Evolutionary conservation across 495 filamentous ascomycete genomes (phyloP), one percentile per base, ranked within the genome.

Genomic region (Penicillium lividum): DNA sequence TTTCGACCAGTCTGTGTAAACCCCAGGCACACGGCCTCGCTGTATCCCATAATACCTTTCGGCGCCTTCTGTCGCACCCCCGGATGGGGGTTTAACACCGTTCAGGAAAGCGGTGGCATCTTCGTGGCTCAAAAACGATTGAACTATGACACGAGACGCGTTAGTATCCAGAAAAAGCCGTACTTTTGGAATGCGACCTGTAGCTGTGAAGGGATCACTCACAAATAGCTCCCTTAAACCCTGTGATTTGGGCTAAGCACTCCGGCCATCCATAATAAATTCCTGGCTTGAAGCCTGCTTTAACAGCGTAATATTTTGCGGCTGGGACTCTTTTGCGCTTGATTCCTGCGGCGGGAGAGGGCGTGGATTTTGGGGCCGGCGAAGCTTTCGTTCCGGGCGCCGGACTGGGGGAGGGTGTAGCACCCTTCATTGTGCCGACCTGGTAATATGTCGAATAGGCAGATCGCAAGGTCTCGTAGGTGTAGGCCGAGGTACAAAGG

Each of bases 301-400:
- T 86, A 27, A 98, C 94, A 11, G 89, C 91, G 71, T 98, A 98
- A 73, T 86, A 97, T 74, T 94, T 96, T 55, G 80, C 76, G 30
- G 79, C 70, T 4, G 77, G 61, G 5, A 63, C 68, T 53, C 87
- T 73, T 73, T 92, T 92, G 57, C 89, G 78, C 66, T 92, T 91
- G 43, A 76, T 74, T 27, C 84, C 84, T 13, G 75, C 72, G 6
- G 78, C 75, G 18, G 81, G 69, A 9, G 70, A 70, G 15, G 75
- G 60, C 15, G 68, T 63, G 1, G 70, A 64, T 62, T 66, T 63
- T 13, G 57, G 53, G 28, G 54, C 62, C 15, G 68, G 61, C 15
- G 74, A 72, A 29, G 66, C 57, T 66, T 69, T 76, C 28, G 62
- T 47, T 15, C 61, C 66, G 51, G 71, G 70, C 34, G 60, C 71